Evolutionary conservation across 2,329 filamentous ascomycete genomes (phyloP).

Genomic region (Botrytis hyacinthi): DNA sequence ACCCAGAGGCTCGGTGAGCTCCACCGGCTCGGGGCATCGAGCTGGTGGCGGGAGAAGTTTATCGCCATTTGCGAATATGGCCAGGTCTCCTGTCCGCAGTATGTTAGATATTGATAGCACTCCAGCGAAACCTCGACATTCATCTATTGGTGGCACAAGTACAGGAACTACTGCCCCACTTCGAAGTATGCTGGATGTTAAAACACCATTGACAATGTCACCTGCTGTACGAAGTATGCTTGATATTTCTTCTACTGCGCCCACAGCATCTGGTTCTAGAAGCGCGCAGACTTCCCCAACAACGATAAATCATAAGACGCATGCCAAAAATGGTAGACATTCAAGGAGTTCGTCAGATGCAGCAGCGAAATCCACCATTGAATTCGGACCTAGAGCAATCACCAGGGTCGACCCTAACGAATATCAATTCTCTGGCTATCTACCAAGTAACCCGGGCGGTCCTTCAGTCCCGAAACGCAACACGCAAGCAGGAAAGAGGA

Average conservation of each 20-base stretch:
- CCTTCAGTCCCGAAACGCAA: conserved; percentile 49
- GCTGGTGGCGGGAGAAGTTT: conserved; percentile 43
- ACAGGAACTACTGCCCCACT: conserved; percentile 43
- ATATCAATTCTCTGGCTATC: conserved; percentile 62
- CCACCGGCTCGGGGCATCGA: conserved; percentile 33
- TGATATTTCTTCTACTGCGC: conserved; percentile 45
- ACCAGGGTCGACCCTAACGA: conserved; percentile 46
- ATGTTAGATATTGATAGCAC: conserved; percentile 44
- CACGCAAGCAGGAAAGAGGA: conserved; percentile 47
- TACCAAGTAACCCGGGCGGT: conserved; percentile 48
- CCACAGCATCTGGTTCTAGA: conserved; percentile 41
- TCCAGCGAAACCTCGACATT: conserved; percentile 27
- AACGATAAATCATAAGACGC: conserved; percentile 41
- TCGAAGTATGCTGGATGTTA: conserved; percentile 65
- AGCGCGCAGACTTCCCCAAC: conserved; percentile 51
- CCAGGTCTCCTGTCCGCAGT: conserved; percentile 66
- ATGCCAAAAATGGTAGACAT: conserved; percentile 34
- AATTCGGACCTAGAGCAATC: conserved; percentile 44
- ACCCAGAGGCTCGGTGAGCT: conserved; percentile 35
- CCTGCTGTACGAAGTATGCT: conserved; percentile 62
- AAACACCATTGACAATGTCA: conserved; percentile 31
- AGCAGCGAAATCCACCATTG: conserved; percentile 46
- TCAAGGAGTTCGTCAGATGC: conserved; percentile 55
- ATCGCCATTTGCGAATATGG: conserved; percentile 50
- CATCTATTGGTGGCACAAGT: conserved; percentile 20